These are phyloP conservation scores for Tremellales sp. DNA, from an alignment of 1,284 basidiomycete species.

Conservation along the genomic window DNA sequence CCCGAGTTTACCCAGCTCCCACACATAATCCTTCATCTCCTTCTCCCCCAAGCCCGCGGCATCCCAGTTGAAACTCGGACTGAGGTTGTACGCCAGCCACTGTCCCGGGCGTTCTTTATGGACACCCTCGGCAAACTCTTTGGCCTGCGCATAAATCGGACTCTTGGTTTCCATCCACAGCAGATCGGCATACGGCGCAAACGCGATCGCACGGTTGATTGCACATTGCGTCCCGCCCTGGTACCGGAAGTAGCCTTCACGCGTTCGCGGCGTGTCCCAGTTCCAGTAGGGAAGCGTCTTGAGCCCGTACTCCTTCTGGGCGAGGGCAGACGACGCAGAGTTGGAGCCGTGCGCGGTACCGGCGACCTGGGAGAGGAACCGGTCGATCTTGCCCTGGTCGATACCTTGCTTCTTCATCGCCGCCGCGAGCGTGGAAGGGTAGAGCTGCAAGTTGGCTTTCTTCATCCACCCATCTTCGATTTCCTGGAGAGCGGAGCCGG, in stretches of 20 bases:
- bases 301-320: slow-evolving; percentile 74
- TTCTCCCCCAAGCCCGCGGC: slow-evolving; percentile 79
- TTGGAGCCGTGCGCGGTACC: slow-evolving; percentile 59
- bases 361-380: slow-evolving; percentile 34
- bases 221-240: slow-evolving; percentile 95
- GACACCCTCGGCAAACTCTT: slow-evolving; percentile 86
- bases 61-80: slow-evolving; percentile 79
- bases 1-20: slow-evolving; percentile 58
- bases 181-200: slow-evolving; percentile 87
- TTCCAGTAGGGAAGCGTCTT: slow-evolving; percentile 66
- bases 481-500: slow-evolving; percentile 73
- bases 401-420: slow-evolving; percentile 66
- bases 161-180: slow-evolving; percentile 98
- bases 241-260: slow-evolving; percentile 90
- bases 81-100: slow-evolving; percentile 93
- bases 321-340: slow-evolving; percentile 66
- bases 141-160: slow-evolving; percentile 90
- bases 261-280: slow-evolving; percentile 90
- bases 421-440: slow-evolving; percentile 67
- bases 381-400: slow-evolving; percentile 41
- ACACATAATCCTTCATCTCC: slow-evolving; percentile 88
- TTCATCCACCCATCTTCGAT: slow-evolving; percentile 84
- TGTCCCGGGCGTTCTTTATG: slow-evolving; percentile 75
- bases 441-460: slow-evolving; percentile 73
- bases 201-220: slow-evolving; percentile 86